These are phyloP conservation scores for Puccinia polysora DNA, from an alignment of 1,284 basidiomycete genomes.

Conservation along the genomic window DNA sequence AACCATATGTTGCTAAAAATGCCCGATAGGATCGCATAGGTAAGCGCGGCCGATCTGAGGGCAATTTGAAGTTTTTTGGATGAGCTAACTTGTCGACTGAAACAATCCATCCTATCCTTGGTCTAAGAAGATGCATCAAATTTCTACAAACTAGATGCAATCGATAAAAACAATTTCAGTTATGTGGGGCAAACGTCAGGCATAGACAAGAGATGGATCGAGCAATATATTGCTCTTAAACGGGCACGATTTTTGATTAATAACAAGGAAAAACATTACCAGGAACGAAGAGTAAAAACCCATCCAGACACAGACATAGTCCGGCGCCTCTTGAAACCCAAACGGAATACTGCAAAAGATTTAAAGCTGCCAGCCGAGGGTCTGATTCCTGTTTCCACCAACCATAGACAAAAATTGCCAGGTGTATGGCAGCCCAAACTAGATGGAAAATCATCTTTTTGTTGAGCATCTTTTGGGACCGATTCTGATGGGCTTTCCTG, in stretches of 20 bases:
- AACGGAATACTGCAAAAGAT: slow-evolving; percentile 26
- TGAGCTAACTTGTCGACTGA: slow-evolving; percentile 14
- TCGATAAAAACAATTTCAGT: not conserved
- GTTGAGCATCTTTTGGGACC: slow-evolving; percentile 1
- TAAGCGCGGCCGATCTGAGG: not conserved
- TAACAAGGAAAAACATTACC: not conserved
- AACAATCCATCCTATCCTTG: slow-evolving; percentile 18
- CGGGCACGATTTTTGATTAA: not conserved
- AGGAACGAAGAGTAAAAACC: slow-evolving; percentile 28
- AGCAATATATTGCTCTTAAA: not conserved
- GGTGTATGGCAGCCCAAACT: slow-evolving; percentile 5
- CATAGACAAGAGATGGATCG: not conserved
- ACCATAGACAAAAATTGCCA: slow-evolving; percentile 21
- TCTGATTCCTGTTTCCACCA: slow-evolving; percentile 35
- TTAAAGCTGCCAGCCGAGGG: slow-evolving; percentile 17
- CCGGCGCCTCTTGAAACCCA: slow-evolving; percentile 32
- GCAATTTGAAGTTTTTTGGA: not conserved
- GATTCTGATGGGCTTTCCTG: too few species aligned
- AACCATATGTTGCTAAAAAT: slow-evolving; percentile 26
- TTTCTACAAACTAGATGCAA: slow-evolving; percentile 20
- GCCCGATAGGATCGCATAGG: not conserved
- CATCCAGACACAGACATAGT: slow-evolving; percentile 25
- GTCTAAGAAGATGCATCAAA: slow-evolving; percentile 18
- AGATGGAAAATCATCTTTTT: slow-evolving; percentile 6
- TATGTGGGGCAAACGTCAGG: not conserved